Base-by-base conservation (phyloP, 2,329 filamentous ascomycete genomes). In the Fusarium buxicola region DNA sequence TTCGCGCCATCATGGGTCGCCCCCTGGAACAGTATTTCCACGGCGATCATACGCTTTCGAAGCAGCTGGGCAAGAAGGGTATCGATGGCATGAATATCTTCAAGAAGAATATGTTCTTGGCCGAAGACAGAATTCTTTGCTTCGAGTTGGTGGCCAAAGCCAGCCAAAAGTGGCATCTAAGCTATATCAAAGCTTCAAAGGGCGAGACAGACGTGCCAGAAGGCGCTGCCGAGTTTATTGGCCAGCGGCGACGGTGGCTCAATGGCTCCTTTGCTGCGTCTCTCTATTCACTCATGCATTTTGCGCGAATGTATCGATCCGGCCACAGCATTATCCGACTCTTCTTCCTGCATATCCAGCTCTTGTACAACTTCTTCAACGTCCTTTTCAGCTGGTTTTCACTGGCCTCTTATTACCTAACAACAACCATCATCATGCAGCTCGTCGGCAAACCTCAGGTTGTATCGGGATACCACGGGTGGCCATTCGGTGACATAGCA, bases 41-140 rank as follows among this genome's bases (percentile, higher is more conserved):
- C 25, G 66, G 66, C 9, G 66, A 69, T 27, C 66, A 69, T 6
- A 69, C 66, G 15, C 66, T 69, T 9, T 69, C 66, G 7, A 69
- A 69, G 32, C 45, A 63, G 3, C 38, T 69, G 7, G 66, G 66
- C 44, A 69, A 69, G 53, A 69, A 69, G 58, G 66, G 66, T 18
- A 69, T 69, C 11, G 66, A 69, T 28, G 66, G 66, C 9, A 69
- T 69, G 66, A 69, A 69, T 6, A 69, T 69, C 39, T 69, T 69
- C 61, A 69, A 69, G 54, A 69, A 69, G 64, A 69, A 69, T 54
- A 69, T 69, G 66, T 69, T 69, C 30, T 46, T 69, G 38, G 66
- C 66, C 40, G 66, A 69, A 45, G 66, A 69, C 21, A 55, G 66
- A 30, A 69, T 69, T 34, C 66, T 69, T 2, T 69, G 66, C 53